Evolutionary conservation across 106 monocot genomes (phyloP).

Genomic region (Dendrobium nobile): DNA sequence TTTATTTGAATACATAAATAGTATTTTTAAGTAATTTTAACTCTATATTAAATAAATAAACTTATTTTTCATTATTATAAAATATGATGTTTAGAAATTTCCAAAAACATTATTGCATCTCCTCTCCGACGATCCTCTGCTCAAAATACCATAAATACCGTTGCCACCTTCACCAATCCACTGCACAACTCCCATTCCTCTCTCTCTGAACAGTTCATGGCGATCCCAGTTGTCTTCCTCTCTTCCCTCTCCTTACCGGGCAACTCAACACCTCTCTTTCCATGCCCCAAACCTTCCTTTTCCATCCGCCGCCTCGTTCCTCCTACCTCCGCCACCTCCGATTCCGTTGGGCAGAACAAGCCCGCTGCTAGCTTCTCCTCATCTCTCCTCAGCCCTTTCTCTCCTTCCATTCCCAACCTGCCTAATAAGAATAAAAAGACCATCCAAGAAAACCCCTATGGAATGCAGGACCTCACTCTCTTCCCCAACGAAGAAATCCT

Average conservation of each 20-base stretch:
- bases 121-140: too few relatives aligned
- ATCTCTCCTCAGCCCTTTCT: constrained; percentile 13
- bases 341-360: background rate
- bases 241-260: background rate
- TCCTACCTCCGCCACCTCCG: background rate
- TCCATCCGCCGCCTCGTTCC: background rate
- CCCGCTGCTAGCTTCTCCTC: constrained; percentile 13
- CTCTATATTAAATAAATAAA: too few relatives aligned
- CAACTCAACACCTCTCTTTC: background rate
- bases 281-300: background rate
- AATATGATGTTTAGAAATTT: too few relatives aligned
- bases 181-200: too few relatives aligned
- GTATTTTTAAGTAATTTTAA: too few relatives aligned
- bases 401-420: constrained; percentile 24
- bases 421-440: constrained; percentile 29
- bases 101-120: too few relatives aligned
- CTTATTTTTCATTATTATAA: too few relatives aligned
- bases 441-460: constrained; percentile 10
- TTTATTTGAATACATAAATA: too few relatives aligned
- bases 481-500: constrained; percentile 1
- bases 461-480: constrained; percentile 7
- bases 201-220: constrained; percentile 1
- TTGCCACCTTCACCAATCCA: too few relatives aligned
- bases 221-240: constrained; percentile 3
- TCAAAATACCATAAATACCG: too few relatives aligned